Evolutionary conservation across 2,329 filamentous ascomycete genomes (phyloP).

Genomic region (Daldinia eschscholtzii): DNA sequence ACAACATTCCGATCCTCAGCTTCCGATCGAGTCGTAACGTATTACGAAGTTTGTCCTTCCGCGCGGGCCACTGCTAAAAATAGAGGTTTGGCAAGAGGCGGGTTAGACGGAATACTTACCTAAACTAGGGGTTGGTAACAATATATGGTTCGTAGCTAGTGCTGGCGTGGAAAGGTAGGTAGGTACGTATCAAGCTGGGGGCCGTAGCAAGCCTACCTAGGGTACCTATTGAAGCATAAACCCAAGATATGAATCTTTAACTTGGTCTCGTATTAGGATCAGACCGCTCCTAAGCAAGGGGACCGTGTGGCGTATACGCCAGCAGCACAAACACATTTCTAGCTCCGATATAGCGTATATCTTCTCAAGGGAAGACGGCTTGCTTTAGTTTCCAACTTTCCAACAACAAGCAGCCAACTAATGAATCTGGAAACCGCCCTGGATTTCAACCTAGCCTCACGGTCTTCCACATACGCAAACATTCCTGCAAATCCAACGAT

Average conservation of each 20-base stretch:
- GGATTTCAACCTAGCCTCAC: conserved; percentile 61
- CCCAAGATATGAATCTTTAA: no score
- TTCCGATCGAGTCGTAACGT: conserved; percentile 8
- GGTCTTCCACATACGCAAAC: conserved; percentile 65
- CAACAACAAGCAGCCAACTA: not conserved
- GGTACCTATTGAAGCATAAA: no score
- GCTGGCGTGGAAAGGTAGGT: not conserved
- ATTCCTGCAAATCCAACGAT: conserved; percentile 67
- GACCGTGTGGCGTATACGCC: no score
- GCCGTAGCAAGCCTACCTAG: no score
- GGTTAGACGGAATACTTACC: not conserved
- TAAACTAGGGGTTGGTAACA: no score
- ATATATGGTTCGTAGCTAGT: no score
- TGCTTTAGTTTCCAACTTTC: not conserved
- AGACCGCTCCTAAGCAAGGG: no score
- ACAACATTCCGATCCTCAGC: conserved; percentile 11
- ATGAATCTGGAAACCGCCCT: not conserved
- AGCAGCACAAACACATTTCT: no score
- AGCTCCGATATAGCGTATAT: no score
- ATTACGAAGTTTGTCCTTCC: not conserved
- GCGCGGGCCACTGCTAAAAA: not conserved
- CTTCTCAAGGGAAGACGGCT: no score
- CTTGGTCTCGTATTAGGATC: no score
- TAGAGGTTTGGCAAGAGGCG: not conserved
- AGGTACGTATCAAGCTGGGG: no score